Evolutionary conservation across 2,329 filamentous ascomycete genomes (phyloP).

Genomic region (Curvularia lunata): DNA sequence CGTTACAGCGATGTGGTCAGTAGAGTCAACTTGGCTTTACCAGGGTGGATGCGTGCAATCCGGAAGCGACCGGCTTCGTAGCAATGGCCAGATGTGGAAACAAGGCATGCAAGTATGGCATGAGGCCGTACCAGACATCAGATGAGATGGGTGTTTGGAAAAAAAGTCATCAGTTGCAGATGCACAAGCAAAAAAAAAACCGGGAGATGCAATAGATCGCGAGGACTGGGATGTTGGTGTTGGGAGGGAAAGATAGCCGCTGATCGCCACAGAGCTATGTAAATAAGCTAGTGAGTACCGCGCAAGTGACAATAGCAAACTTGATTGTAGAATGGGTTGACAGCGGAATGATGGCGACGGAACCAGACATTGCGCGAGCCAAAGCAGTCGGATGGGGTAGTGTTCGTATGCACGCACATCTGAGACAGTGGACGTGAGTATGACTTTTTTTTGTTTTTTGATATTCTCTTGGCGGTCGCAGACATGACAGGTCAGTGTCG

Average conservation of each 20-base stretch:
- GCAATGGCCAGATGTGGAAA: background rate
- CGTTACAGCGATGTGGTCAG: no score
- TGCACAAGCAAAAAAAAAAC: background rate
- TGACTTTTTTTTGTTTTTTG: background rate
- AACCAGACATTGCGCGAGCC: background rate
- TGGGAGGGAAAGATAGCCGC: background rate
- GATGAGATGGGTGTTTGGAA: background rate
- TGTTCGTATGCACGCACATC: background rate
- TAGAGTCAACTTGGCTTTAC: background rate
- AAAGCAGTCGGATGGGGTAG: background rate
- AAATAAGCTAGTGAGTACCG: background rate
- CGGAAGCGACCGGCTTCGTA: background rate
- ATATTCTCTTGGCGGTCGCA: no score
- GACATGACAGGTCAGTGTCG: background rate
- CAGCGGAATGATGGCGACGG: background rate
- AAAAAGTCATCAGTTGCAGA: background rate
- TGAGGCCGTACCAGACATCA: background rate
- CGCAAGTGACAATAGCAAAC: background rate
- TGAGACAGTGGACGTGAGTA: background rate
- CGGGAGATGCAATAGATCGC: background rate
- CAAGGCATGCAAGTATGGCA: background rate
- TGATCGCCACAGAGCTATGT: background rate
- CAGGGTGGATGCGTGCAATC: background rate
- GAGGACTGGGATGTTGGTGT: background rate
- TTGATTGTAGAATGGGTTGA: background rate